phyloP scores from a whole-genome alignment of 495 filamentous ascomycete genomes.

The Talaromyces nanjingensis region DNA sequence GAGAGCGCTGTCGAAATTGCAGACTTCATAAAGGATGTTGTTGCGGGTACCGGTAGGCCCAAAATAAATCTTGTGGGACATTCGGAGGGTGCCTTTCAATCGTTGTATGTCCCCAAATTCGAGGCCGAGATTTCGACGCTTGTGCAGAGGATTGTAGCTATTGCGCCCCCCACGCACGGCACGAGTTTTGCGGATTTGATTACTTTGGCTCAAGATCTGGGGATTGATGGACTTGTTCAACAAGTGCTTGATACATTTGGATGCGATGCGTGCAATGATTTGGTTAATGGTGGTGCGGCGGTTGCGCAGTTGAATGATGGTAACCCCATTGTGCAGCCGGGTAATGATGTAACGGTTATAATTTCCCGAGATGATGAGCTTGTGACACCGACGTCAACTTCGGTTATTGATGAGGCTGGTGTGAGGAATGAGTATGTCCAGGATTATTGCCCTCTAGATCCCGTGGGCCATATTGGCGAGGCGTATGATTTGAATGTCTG shows the following conservation, averaged over 20 bases:
- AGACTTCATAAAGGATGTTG: slow-evolving; percentile 37
- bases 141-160: slow-evolving; percentile 39
- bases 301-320: slow-evolving; percentile 35
- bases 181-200: slow-evolving; percentile 42
- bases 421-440: slow-evolving; percentile 41
- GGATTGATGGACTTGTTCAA: slow-evolving; percentile 29
- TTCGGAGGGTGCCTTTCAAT: slow-evolving; percentile 47
- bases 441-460: slow-evolving; percentile 37
- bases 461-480: slow-evolving; percentile 46
- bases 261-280: slow-evolving; percentile 41
- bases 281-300: slow-evolving; percentile 30
- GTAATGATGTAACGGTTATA: slow-evolving; percentile 43
- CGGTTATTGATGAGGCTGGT: slow-evolving; percentile 38
- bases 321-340: slow-evolving; percentile 37
- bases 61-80: slow-evolving; percentile 48
- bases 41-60: slow-evolving; percentile 25
- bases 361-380: slow-evolving; percentile 41
- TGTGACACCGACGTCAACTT: slow-evolving; percentile 38
- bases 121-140: slow-evolving; percentile 31
- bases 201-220: slow-evolving; percentile 29
- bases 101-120: slow-evolving; percentile 47
- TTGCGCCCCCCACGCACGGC: slow-evolving; percentile 45
- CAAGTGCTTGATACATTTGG: slow-evolving; percentile 28
- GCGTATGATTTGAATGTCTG: slow-evolving; percentile 49
- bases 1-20: slow-evolving; percentile 45